phyloP scores from a whole-genome alignment of 805 yeast genomes.

The Lipomyces oligophaga region DNA sequence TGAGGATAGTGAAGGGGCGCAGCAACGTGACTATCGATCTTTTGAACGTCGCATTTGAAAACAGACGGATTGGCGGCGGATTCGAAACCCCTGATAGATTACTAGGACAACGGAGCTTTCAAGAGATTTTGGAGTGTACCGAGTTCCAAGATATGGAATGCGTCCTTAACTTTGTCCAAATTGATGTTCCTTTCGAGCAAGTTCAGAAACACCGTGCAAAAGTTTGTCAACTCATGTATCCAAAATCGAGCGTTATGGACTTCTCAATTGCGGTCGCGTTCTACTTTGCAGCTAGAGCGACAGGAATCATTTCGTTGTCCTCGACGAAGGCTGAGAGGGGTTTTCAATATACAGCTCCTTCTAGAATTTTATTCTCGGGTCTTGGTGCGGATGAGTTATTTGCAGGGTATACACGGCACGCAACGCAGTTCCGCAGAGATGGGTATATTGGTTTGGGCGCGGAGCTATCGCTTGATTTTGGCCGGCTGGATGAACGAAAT shows the following conservation, averaged over 20 bases:
- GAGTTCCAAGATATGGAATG: constrained; percentile 2
- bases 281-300: constrained; percentile 76
- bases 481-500: constrained; percentile 71
- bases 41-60: constrained; percentile 89
- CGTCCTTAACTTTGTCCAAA: constrained; percentile 41
- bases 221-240: constrained; percentile 70
- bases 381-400: constrained; percentile 95
- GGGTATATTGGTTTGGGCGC: constrained; percentile 46
- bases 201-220: constrained; percentile 49
- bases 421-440: constrained; percentile 36
- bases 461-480: constrained; percentile 68
- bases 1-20: constrained; percentile 30
- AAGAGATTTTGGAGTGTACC: constrained; percentile 38
- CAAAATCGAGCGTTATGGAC: constrained; percentile 91
- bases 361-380: constrained; percentile 81
- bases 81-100: constrained; percentile 80
- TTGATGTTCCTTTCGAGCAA: constrained; percentile 67
- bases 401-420: constrained; percentile 93
- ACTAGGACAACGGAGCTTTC: constrained; percentile 64
- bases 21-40: constrained; percentile 52
- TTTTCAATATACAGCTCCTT: constrained; percentile 52
- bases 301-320: constrained; percentile 36
- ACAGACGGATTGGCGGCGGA: constrained; percentile 58
- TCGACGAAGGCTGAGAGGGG: constrained; percentile 24
- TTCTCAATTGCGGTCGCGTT: constrained; percentile 92